A percentile compares a stretch with the other conserved stretches of the same genome.
phyloP scores from a whole-genome alignment of 345 rosid genomes.

The Eutrema japonicum region DNA sequence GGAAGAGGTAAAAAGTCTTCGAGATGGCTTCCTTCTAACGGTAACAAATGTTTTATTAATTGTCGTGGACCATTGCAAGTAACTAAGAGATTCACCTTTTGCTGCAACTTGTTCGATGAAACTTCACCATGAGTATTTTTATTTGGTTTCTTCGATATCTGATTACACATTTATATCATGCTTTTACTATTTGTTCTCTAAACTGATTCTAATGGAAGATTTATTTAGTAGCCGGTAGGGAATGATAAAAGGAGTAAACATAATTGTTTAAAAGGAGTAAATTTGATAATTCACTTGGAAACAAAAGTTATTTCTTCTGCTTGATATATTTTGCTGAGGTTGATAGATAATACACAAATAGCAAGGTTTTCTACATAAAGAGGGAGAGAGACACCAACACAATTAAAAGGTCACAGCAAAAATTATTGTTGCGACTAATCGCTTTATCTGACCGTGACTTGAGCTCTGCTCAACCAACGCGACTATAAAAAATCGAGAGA shows the following conservation, averaged over 20 bases:
- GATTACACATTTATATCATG: background rate
- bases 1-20: conserved; percentile 8
- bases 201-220: background rate
- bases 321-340: background rate
- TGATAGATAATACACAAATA: background rate
- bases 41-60: conserved; percentile 24
- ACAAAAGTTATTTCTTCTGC: conserved; percentile 15
- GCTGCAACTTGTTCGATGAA: conserved; percentile 24
- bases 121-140: conserved; percentile 22
- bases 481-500: too few relatives aligned
- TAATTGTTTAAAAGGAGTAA: background rate
- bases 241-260: background rate
- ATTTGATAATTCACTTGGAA: conserved; percentile 12
- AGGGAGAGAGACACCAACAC: background rate
- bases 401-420: background rate
- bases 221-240: background rate
- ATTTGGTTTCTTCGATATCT: background rate
- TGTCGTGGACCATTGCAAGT: conserved; percentile 11
- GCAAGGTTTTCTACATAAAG: conserved; percentile 6
- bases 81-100: conserved; percentile 7
- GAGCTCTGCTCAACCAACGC: too few relatives aligned
- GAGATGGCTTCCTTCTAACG: conserved; percentile 33
- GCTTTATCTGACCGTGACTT: too few relatives aligned
- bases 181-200: too few relatives aligned
- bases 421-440: too few relatives aligned